Percentiles rank a stretch among this genome's conserved stretches.
Conservation (phyloP, 768 basidiomycete genomes). For the Suillus plorans region DNA sequence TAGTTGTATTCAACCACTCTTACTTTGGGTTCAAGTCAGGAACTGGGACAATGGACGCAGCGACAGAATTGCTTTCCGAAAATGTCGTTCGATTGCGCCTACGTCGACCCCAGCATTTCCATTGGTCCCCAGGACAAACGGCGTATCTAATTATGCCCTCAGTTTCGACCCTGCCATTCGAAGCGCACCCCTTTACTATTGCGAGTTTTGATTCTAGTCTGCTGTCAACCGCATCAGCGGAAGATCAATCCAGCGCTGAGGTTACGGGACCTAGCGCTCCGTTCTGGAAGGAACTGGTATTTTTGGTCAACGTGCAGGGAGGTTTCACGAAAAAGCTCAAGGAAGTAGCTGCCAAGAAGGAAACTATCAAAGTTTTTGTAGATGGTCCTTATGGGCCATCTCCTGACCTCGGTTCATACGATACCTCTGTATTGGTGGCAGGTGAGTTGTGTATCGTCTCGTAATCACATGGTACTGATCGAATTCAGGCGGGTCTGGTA, state of each 20-base stretch:
- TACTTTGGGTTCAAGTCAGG: slow-evolving; percentile 33
- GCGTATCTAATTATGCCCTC: slow-evolving; percentile 51
- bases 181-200: slow-evolving; percentile 66
- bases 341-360: slow-evolving; percentile 29
- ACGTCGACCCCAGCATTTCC: slow-evolving; percentile 45
- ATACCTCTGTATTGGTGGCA: slow-evolving; percentile 49
- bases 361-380: slow-evolving; percentile 45
- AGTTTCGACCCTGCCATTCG: slow-evolving; percentile 43
- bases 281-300: slow-evolving; percentile 45
- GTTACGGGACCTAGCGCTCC: not conserved
- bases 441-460: slow-evolving; percentile 31
- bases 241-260: not conserved
- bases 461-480: not conserved
- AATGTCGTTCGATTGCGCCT: slow-evolving; percentile 49
- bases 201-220: slow-evolving; percentile 37
- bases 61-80: slow-evolving; percentile 43
- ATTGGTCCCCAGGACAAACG: slow-evolving; percentile 54
- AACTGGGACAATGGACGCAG: slow-evolving; percentile 33
- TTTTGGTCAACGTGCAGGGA: slow-evolving; percentile 56
- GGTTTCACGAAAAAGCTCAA: slow-evolving; percentile 59
- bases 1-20: slow-evolving; percentile 43
- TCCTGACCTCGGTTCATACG: slow-evolving; percentile 40
- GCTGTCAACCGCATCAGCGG: slow-evolving; percentile 9
- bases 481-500: slow-evolving; percentile 46
- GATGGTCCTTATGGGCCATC: slow-evolving; percentile 60